phyloP scores from a whole-genome alignment of 169 alveolate species.

The Prorocentrum cordatum region DNA sequence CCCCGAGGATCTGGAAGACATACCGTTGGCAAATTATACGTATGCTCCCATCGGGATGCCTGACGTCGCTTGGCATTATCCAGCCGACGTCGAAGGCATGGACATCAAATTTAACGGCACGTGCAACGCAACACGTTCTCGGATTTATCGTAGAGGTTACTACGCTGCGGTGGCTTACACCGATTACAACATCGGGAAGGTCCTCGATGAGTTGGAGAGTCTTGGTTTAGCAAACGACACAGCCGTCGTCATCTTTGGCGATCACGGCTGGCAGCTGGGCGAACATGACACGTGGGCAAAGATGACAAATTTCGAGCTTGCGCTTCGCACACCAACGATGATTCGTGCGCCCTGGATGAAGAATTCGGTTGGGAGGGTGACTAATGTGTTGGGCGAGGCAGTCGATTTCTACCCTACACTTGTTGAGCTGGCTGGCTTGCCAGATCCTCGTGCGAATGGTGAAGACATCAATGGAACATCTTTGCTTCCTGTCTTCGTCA shows the following conservation, averaged over 20 bases:
- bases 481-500: neutral
- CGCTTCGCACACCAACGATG: neutral
- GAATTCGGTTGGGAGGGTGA: neutral
- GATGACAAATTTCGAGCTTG: neutral
- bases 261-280: neutral
- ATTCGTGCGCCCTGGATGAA: neutral
- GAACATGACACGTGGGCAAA: neutral
- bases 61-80: neutral
- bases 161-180: neutral
- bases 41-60: neutral
- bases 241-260: neutral
- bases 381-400: neutral
- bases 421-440: neutral
- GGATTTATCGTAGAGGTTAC: neutral
- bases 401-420: neutral
- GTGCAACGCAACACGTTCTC: neutral
- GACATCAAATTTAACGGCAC: neutral
- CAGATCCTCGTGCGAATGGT: neutral
- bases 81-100: neutral
- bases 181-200: neutral
- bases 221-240: neutral
- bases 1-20: neutral
- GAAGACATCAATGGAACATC: neutral
- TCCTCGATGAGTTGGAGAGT: neutral
- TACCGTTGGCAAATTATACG: neutral